Conservation (phyloP, 2,329 filamentous ascomycete genomes). For the Alternaria sp. region DNA sequence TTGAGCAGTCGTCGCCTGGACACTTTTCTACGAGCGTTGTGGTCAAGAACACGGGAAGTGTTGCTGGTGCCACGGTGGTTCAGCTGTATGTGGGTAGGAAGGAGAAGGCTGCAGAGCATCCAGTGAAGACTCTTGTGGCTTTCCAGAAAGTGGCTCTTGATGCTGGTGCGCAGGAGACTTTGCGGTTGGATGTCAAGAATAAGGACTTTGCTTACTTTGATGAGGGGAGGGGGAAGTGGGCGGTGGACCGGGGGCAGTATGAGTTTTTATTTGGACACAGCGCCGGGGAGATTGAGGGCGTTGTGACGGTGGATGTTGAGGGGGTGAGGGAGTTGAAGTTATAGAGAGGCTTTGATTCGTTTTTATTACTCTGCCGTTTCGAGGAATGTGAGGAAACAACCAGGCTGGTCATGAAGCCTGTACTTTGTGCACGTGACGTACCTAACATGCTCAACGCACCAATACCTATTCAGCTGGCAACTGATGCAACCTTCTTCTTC, state of each 20-base stretch:
- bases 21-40: slow-evolving; percentile 44
- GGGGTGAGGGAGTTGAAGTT: slow-evolving; percentile 23
- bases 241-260: slow-evolving; percentile 38
- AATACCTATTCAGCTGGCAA: background rate
- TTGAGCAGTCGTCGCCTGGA: slow-evolving; percentile 65
- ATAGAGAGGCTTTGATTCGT: background rate
- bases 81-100: slow-evolving; percentile 66
- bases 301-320: slow-evolving; percentile 31
- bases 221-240: slow-evolving; percentile 34
- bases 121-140: slow-evolving; percentile 71
- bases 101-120: slow-evolving; percentile 49
- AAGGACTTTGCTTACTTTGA: slow-evolving; percentile 44
- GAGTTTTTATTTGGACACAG: slow-evolving; percentile 44
- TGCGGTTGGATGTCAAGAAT: slow-evolving; percentile 54
- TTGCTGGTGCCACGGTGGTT: slow-evolving; percentile 58
- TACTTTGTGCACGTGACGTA: background rate
- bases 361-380: background rate
- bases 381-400: background rate
- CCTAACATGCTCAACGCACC: background rate
- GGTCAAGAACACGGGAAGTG: slow-evolving; percentile 59
- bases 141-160: slow-evolving; percentile 70
- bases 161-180: slow-evolving; percentile 62
- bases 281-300: slow-evolving; percentile 29
- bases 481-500: background rate
- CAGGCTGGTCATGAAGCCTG: background rate